These are phyloP conservation scores for Pseudisothecium myosuroides DNA, from an alignment of 225 moss, liverwort and hornwort genomes.

Conservation along the genomic window DNA sequence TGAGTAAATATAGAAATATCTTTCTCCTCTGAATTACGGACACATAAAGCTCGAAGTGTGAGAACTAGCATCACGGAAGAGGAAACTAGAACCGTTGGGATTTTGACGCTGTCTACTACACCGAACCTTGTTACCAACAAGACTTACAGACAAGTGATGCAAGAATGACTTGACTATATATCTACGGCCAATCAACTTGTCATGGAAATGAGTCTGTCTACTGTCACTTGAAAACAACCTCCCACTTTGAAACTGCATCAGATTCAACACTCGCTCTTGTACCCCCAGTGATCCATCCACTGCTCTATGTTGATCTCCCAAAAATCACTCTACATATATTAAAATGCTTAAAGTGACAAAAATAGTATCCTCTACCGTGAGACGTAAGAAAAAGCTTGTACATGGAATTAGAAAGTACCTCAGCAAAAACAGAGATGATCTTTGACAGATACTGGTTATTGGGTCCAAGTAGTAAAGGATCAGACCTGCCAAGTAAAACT, in stretches of 20 bases:
- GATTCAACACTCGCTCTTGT: neutral
- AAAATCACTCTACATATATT: neutral
- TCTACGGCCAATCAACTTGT: neutral
- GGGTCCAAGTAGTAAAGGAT: slow-evolving; percentile 74
- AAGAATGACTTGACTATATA: neutral
- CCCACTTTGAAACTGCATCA: neutral
- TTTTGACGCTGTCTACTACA: neutral
- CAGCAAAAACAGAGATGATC: slow-evolving; percentile 85
- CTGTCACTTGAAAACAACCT: neutral
- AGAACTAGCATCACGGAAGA: neutral
- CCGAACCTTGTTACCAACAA: neutral
- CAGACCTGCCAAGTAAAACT: slow-evolving; percentile 45
- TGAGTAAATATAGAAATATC: neutral
- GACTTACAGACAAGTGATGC: too few relatives aligned
- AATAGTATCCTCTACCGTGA: neutral
- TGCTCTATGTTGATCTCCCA: neutral
- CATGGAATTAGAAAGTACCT: slow-evolving; percentile 33
- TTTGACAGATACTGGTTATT: slow-evolving; percentile 82
- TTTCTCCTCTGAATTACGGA: neutral
- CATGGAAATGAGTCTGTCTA: neutral
- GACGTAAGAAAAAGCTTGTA: neutral
- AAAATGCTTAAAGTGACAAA: neutral
- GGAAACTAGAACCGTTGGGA: neutral
- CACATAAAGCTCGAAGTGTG: neutral
- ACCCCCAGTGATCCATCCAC: neutral